phyloP scores from a whole-genome alignment of 1,284 basidiomycete genomes.

The Pulveroboletus sp. region DNA sequence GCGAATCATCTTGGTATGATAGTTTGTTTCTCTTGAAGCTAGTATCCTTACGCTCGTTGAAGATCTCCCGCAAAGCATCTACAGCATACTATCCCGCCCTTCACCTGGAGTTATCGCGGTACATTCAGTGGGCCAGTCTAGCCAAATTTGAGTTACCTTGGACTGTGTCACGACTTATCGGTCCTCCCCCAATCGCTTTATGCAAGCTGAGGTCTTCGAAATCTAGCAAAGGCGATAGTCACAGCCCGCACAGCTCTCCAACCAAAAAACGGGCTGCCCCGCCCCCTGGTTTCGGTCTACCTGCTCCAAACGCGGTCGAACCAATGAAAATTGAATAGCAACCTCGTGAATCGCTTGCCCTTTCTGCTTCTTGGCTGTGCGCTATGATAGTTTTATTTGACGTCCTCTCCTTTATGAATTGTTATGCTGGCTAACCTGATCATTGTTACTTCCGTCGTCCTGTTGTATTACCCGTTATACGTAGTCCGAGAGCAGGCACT shows the following conservation, averaged over 20 bases:
- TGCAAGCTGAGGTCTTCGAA: slow-evolving; percentile 41
- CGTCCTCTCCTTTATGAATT: slow-evolving; percentile 1
- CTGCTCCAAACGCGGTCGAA: slow-evolving; percentile 29
- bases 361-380: slow-evolving; percentile 9
- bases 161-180: slow-evolving; percentile 69
- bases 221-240: slow-evolving; percentile 10
- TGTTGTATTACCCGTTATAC: slow-evolving; percentile 22
- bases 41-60: slow-evolving; percentile 12
- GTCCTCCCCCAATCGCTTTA: slow-evolving; percentile 61
- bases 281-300: slow-evolving; percentile 24
- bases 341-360: neutral
- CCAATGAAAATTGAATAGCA: slow-evolving; percentile 31
- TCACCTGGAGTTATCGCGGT: slow-evolving; percentile 88
- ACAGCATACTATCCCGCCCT: slow-evolving; percentile 89
- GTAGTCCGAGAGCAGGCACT: slow-evolving; percentile 9
- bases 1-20: slow-evolving; percentile 67
- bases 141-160: slow-evolving; percentile 78
- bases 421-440: slow-evolving; percentile 18
- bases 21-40: slow-evolving; percentile 15
- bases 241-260: slow-evolving; percentile 24
- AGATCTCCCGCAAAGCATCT: slow-evolving; percentile 93
- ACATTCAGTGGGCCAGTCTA: slow-evolving; percentile 63
- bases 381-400: slow-evolving; percentile 10
- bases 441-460: neutral
- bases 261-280: slow-evolving; percentile 24